Evolutionary conservation across 2,329 filamentous ascomycete species (phyloP).

Genomic region (Tetracladium maxilliforme): DNA sequence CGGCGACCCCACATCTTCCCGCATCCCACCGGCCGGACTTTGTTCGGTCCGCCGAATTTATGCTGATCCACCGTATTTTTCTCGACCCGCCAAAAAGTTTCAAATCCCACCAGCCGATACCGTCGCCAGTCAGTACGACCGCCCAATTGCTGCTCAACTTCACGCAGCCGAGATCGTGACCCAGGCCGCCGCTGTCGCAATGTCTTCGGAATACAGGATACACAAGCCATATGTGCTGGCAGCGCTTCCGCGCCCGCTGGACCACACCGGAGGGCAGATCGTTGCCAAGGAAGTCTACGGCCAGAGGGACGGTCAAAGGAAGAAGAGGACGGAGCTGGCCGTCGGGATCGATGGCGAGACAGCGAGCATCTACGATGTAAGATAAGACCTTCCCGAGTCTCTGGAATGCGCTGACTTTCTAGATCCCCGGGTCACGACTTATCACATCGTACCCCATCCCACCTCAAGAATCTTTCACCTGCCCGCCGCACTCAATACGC

Average conservation of each 20-base stretch:
- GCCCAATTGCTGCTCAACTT: too few relatives aligned
- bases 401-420: slow-evolving; percentile 5
- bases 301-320: slow-evolving; percentile 39
- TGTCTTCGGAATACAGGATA: slow-evolving; percentile 36
- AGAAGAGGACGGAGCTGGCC: slow-evolving; percentile 47
- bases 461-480: slow-evolving; percentile 48
- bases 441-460: slow-evolving; percentile 54
- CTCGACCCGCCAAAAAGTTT: too few relatives aligned
- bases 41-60: too few relatives aligned
- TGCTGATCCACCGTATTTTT: too few relatives aligned
- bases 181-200: too few relatives aligned
- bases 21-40: too few relatives aligned
- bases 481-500: slow-evolving; percentile 42
- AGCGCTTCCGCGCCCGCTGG: slow-evolving; percentile 41
- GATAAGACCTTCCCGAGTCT: slow-evolving; percentile 8
- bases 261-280: slow-evolving; percentile 32
- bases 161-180: too few relatives aligned
- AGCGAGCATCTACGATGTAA: slow-evolving; percentile 50
- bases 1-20: too few relatives aligned
- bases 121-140: too few relatives aligned
- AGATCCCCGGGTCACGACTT: slow-evolving; percentile 46
- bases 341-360: slow-evolving; percentile 52
- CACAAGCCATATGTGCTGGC: slow-evolving; percentile 51
- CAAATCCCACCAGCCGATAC: too few relatives aligned
- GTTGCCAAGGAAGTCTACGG: slow-evolving; percentile 47